A percentile compares a stretch with the other conserved stretches of the same genome.
These are phyloP conservation scores for Schoenoplectus tabernaemontani DNA, from an alignment of 202 grass and related monocot genomes.

Conservation along the genomic window DNA sequence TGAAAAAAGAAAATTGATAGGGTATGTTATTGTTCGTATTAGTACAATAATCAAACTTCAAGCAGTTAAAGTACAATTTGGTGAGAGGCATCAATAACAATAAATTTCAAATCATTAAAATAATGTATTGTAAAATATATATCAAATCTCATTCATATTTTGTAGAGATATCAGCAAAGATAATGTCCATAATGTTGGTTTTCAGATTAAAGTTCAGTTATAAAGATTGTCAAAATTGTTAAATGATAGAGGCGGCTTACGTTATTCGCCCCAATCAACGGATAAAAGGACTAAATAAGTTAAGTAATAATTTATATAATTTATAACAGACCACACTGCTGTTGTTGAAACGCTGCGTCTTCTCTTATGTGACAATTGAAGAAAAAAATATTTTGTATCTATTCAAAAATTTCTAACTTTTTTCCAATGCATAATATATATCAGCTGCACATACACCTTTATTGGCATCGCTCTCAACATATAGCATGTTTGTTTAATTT, in stretches of 20 bases:
- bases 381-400: constrained; percentile 19
- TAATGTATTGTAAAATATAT: background rate
- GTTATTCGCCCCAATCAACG: background rate
- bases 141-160: background rate
- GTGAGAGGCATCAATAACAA: background rate
- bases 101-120: background rate
- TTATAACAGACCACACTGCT: background rate
- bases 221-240: too few relatives aligned
- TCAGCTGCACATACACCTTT: background rate
- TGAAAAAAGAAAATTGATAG: too few relatives aligned
- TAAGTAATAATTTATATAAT: constrained; percentile 3
- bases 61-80: background rate
- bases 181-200: too few relatives aligned
- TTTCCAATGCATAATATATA: background rate
- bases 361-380: constrained; percentile 3
- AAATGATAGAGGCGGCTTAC: background rate
- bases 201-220: too few relatives aligned
- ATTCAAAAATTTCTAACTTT: background rate
- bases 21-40: too few relatives aligned
- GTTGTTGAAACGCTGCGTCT: too few relatives aligned
- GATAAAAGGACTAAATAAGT: constrained; percentile 15
- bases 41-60: background rate
- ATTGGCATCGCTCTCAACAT: background rate
- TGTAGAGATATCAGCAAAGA: background rate
- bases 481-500: constrained; percentile 17